phyloP scores from a whole-genome alignment of 192 early-diverging fungal species.

The Allomyces arbusculus region DNA sequence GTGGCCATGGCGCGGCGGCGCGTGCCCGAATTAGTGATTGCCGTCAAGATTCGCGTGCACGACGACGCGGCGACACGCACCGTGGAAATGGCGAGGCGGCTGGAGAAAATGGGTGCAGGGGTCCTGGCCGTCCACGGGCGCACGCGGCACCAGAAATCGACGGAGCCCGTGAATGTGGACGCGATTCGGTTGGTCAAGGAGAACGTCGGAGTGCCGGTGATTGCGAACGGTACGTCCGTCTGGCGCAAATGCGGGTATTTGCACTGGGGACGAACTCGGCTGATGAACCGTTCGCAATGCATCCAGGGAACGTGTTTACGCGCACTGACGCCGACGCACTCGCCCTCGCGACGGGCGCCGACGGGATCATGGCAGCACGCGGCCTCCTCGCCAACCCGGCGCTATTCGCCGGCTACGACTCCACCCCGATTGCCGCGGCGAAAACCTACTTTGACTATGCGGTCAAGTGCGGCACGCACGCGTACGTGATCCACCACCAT shows the following conservation, averaged over 20 bases:
- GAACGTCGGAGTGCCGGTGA: constrained; percentile 49
- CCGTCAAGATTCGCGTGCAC: constrained; percentile 79
- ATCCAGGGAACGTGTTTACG: neutral
- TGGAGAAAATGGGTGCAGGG: constrained; percentile 68
- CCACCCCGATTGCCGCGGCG: constrained; percentile 63
- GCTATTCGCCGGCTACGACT: constrained; percentile 59
- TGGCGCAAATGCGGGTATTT: neutral
- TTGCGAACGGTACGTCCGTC: constrained; percentile 59
- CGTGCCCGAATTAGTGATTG: constrained; percentile 40
- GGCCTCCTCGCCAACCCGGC: constrained; percentile 86
- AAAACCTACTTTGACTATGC: constrained; percentile 39
- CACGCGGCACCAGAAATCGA: constrained; percentile 55
- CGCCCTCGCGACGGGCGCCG: neutral
- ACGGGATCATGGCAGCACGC: constrained; percentile 72
- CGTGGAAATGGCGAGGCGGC: constrained; percentile 62
- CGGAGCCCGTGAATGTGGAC: constrained; percentile 59
- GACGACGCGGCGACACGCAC: constrained; percentile 45
- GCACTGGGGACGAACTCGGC: neutral
- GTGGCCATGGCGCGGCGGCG: constrained; percentile 49
- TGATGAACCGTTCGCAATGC: neutral
- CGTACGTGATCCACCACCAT: constrained; percentile 82
- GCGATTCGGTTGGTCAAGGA: constrained; percentile 70
- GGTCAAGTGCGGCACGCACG: constrained; percentile 58
- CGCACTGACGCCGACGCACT: neutral
- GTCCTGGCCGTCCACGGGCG: constrained; percentile 83